Evolutionary conservation across 495 filamentous ascomycete genomes (phyloP).

Genomic region (Cladorrhinum samala): DNA sequence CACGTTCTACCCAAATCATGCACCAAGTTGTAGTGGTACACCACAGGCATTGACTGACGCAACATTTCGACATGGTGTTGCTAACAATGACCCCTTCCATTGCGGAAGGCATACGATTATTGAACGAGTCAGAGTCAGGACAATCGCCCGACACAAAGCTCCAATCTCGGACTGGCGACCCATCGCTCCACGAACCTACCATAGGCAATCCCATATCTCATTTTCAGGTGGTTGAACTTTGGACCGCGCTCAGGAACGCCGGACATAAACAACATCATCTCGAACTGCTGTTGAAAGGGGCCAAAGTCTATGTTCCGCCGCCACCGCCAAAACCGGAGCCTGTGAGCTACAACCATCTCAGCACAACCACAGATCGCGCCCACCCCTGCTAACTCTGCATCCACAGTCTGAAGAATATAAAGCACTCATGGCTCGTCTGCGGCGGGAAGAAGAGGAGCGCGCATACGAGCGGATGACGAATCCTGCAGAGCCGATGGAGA

Average conservation of each 20-base stretch:
- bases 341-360: no score
- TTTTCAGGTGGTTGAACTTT: slow-evolving; percentile 64
- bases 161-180: slow-evolving; percentile 24
- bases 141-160: slow-evolving; percentile 6
- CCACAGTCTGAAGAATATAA: slow-evolving; percentile 77
- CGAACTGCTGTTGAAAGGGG: slow-evolving; percentile 62
- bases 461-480: slow-evolving; percentile 72
- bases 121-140: background rate
- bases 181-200: slow-evolving; percentile 39
- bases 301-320: slow-evolving; percentile 67
- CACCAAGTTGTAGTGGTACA: no score
- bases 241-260: slow-evolving; percentile 45
- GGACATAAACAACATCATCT: slow-evolving; percentile 38
- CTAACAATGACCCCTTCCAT: slow-evolving; percentile 69
- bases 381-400: slow-evolving; percentile 18
- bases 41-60: background rate
- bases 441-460: slow-evolving; percentile 68
- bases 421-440: slow-evolving; percentile 78
- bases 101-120: slow-evolving; percentile 52
- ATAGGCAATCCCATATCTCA: slow-evolving; percentile 73
- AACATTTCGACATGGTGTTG: slow-evolving; percentile 59
- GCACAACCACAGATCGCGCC: no score
- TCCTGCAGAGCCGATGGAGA: slow-evolving; percentile 48
- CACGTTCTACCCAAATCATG: no score
- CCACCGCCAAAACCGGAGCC: slow-evolving; percentile 72